Evolutionary conservation across 2,329 filamentous ascomycete species (phyloP), one percentile per base, ranked within the genome.

Genomic region (Botrytis paeoniae): DNA sequence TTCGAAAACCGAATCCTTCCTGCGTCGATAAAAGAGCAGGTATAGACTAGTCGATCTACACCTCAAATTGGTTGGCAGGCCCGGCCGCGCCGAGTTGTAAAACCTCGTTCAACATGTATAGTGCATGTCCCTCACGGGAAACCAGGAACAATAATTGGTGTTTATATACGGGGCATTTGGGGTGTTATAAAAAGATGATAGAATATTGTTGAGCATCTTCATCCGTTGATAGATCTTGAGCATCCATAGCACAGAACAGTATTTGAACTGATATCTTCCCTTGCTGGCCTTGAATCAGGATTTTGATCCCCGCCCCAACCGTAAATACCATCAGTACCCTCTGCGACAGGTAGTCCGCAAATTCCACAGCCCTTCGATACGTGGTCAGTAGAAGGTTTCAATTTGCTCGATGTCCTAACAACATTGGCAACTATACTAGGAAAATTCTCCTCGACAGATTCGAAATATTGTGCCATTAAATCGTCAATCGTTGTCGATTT

Each of bases 361-460:
- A 95, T 81, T 48, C 87, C 86, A 78, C 94, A 97, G 37, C 77
- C 77, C 22, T 79, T 80, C 62, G 76, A 80, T 32, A 78, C 79
- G 12, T 80, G 81, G 1, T 75, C 76, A 64, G 77, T 78, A 35
- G 83, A 80, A 39, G 88, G 83, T 63, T 90, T 85, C 59, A 98
- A 86, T 82, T 97, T 97, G 69, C 90, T 91, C n/a, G 93, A 91
- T 48, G 95, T 99, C 75, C 94, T 89, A 8, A 98, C 95, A 16
- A 99, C 96, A 81, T 99, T 99, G 45, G 95, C 92, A 77, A 99
- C 95, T 72, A 98, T 94, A 72, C 93, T 93, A 4, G 95, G 93
- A 79, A 97, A 98, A 74, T 92, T 92, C 76, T 89, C 89, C 80
- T 97, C 95, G 25, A 97, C 93, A 59, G 90, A 91, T 76, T 89